A percentile compares a stretch with the other conserved stretches of the same genome.
These are phyloP conservation scores for Biscogniauxia sp. DNA, from an alignment of 2,329 filamentous ascomycete species.

Conservation along the genomic window DNA sequence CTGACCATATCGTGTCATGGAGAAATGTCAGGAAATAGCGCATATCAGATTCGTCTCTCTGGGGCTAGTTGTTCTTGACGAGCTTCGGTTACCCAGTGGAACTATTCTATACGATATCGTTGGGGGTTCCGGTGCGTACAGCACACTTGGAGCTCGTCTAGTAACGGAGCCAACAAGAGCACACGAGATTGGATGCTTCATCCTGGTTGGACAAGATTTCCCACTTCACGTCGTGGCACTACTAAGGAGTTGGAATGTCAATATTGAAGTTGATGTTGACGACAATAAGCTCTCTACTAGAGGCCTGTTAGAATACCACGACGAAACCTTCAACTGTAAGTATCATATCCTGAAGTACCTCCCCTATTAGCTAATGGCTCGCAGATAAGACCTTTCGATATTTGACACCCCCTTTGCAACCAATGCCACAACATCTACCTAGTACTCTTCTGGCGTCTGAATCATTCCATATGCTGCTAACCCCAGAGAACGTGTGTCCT, in stretches of 20 bases:
- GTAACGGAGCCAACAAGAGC: neutral
- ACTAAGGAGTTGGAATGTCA: constrained; percentile 5
- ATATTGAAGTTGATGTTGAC: constrained; percentile 1
- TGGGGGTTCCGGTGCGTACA: constrained; percentile 34
- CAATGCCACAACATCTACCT: constrained; percentile 10
- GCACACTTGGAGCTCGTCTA: constrained; percentile 14
- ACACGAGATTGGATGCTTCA: constrained; percentile 6
- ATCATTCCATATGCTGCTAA: constrained; percentile 27
- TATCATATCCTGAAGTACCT: neutral
- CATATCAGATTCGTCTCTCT: constrained; percentile 29
- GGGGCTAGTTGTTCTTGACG: constrained; percentile 35
- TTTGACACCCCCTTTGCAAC: constrained; percentile 17
- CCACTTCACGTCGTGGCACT: constrained; percentile 1
- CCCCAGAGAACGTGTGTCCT: constrained; percentile 12
- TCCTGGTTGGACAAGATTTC: constrained; percentile 15
- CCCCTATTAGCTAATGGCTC: neutral
- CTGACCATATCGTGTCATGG: neutral
- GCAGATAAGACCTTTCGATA: constrained; percentile 25
- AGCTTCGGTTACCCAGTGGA: constrained; percentile 29
- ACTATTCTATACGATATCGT: constrained; percentile 26
- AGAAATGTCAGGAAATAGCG: neutral
- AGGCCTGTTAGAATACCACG: constrained; percentile 14
- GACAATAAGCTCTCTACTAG: constrained; percentile 7
- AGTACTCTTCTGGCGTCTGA: constrained; percentile 11
- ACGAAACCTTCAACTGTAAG: constrained; percentile 31